phyloP scores from a whole-genome alignment of 176 grass and related monocot genomes.

The Avena sativa region DNA sequence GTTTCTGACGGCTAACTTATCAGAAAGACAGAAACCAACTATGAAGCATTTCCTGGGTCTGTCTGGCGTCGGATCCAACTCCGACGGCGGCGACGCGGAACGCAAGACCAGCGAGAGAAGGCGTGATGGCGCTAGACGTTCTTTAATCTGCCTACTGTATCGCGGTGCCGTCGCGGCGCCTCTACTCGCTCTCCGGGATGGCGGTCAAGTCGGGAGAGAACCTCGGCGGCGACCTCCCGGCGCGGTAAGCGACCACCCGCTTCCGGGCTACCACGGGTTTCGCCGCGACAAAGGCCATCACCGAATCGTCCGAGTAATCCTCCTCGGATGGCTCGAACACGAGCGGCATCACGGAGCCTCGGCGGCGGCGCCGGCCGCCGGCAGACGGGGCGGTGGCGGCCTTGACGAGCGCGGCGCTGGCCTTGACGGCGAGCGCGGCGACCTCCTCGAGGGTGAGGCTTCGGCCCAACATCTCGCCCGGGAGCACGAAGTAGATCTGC shows the following conservation, averaged over 20 bases:
- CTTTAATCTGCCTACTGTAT: neutral
- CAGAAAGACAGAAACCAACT: neutral
- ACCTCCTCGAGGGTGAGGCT: constrained; percentile 56
- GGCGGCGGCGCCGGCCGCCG: constrained; percentile 36
- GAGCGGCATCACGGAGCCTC: constrained; percentile 57
- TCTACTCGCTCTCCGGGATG: constrained; percentile 63
- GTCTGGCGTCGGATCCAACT: constrained; percentile 5
- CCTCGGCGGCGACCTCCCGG: constrained; percentile 37
- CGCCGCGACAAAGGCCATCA: neutral
- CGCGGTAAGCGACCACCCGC: constrained; percentile 27
- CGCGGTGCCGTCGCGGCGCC: too few species aligned
- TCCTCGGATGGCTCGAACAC: constrained; percentile 57
- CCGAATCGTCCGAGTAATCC: constrained; percentile 8
- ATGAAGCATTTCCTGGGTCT: neutral
- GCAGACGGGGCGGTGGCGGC: constrained; percentile 18
- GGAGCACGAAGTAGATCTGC: constrained; percentile 93
- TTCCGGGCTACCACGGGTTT: constrained; percentile 12
- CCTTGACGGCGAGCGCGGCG: constrained; percentile 50
- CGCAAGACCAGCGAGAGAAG: neutral
- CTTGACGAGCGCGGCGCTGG: constrained; percentile 60
- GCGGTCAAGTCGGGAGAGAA: constrained; percentile 69
- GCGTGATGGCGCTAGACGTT: neutral
- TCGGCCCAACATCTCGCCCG: constrained; percentile 50
- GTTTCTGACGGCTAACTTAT: neutral
- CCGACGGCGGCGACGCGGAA: neutral